Percentiles rank a stretch among this genome's conserved stretches.
Conservation (phyloP, 768 basidiomycete species). For the Termitomyces sp. region DNA sequence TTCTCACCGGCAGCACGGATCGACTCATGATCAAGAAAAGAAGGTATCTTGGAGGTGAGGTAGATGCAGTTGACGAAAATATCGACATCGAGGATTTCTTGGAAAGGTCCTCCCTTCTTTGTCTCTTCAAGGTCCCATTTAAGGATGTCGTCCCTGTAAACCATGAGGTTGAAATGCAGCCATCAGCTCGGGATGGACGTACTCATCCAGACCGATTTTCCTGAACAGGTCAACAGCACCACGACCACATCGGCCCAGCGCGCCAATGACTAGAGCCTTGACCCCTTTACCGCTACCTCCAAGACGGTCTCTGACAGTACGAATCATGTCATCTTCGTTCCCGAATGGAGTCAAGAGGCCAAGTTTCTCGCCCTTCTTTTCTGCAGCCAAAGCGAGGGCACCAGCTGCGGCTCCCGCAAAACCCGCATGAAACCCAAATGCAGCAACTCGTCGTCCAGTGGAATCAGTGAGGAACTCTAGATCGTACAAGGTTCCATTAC, state of each 20-base stretch:
- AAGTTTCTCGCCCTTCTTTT: conserved; percentile 56
- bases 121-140: conserved; percentile 99
- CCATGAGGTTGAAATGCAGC: neutral
- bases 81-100: conserved; percentile 94
- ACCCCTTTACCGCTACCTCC: conserved; percentile 70
- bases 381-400: conserved; percentile 75
- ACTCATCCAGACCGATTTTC: conserved; percentile 96
- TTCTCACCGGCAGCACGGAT: conserved; percentile 68
- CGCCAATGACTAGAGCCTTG: conserved; percentile 92
- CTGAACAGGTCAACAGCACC: conserved; percentile 95
- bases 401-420: conserved; percentile 97
- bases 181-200: conserved; percentile 31
- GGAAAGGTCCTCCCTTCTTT: conserved; percentile 93
- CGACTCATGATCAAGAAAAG: conserved; percentile 74
- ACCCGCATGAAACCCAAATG: conserved; percentile 97
- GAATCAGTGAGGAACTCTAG: conserved; percentile 92
- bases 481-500: conserved; percentile 87
- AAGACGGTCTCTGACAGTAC: conserved; percentile 62
- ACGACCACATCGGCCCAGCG: conserved; percentile 89
- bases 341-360: conserved; percentile 76
- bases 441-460: conserved; percentile 86
- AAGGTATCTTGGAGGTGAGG: conserved; percentile 78
- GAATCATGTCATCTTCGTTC: conserved; percentile 85
- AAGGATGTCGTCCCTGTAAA: conserved; percentile 77
- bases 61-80: conserved; percentile 99